Conservation (phyloP, 2,329 filamentous ascomycete genomes). For the Diaporthe velutina region DNA sequence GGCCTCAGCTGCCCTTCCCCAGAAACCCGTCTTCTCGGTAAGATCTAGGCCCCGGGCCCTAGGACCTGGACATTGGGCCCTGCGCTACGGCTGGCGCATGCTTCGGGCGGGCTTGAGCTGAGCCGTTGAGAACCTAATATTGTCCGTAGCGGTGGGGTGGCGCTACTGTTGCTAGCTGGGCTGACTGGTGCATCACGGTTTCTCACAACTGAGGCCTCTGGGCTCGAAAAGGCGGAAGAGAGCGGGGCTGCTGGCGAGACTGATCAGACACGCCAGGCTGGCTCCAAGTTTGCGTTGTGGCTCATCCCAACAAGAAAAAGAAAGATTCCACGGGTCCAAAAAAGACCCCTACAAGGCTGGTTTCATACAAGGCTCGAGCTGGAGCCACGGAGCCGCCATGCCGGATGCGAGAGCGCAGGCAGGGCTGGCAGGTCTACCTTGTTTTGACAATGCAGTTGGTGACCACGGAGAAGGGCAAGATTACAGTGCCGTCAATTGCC, state of each 20-base stretch:
- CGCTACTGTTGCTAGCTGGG: neutral
- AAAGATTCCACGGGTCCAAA: conserved; percentile 2
- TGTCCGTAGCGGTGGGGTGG: neutral
- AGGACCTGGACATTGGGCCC: no score
- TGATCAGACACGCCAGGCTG: neutral
- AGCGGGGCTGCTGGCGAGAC: neutral
- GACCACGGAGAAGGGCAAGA: conserved; percentile 1
- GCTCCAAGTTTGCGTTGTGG: neutral
- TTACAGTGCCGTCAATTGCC: conserved; percentile 4
- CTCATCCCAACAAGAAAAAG: conserved; percentile 15
- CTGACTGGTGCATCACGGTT: neutral
- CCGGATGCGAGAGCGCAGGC: neutral
- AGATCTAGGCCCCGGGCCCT: conserved; percentile 14
- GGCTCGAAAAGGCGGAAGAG: neutral
- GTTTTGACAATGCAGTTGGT: neutral
- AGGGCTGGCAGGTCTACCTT: neutral
- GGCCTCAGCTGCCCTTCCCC: conserved; percentile 3
- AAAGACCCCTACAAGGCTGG: conserved; percentile 19
- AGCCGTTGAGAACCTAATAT: conserved; percentile 12
- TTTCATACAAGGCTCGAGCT: conserved; percentile 18
- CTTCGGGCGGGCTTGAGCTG: conserved; percentile 2
- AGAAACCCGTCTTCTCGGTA: conserved; percentile 17
- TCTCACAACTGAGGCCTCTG: neutral
- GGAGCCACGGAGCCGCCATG: conserved; percentile 19
- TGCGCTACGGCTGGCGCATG: neutral